These are phyloP conservation scores for Cytospora schulzeri DNA, from an alignment of 2,329 filamentous ascomycete species.

Conservation along the genomic window DNA sequence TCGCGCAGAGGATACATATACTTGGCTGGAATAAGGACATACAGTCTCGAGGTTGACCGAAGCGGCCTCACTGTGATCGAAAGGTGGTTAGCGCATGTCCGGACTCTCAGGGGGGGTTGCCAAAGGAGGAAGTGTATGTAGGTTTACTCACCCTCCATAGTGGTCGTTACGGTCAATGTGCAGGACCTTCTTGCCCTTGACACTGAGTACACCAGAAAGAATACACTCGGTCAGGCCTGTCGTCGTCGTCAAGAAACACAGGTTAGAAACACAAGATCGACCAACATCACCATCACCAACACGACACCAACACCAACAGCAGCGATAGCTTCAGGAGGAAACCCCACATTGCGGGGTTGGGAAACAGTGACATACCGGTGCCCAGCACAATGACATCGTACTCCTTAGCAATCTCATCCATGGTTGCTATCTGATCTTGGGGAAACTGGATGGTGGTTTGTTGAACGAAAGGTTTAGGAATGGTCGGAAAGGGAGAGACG, in stretches of 20 bases:
- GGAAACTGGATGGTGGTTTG: conserved; percentile 15
- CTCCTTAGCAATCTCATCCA: conserved; percentile 98
- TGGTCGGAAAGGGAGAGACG: conserved; percentile 14
- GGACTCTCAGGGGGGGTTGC: not conserved
- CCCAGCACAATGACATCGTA: conserved; percentile 99
- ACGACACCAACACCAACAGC: conserved; percentile 32
- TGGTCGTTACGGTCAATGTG: conserved; percentile 99
- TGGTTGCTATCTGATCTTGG: conserved; percentile 41
- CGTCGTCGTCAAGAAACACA: conserved; percentile 26
- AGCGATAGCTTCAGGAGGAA: conserved; percentile 28
- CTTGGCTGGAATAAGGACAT: conserved; percentile 38
- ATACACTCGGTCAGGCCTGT: conserved; percentile 97
- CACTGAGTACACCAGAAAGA: conserved; percentile 94
- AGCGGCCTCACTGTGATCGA: conserved; percentile 75
- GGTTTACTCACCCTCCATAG: conserved; percentile 82
- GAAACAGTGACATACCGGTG: conserved; percentile 69
- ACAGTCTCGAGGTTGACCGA: conserved; percentile 96
- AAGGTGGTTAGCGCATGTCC: conserved; percentile 14
- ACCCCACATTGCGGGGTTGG: conserved; percentile 34
- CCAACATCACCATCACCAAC: conserved; percentile 10
- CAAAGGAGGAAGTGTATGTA: conserved; percentile 1
- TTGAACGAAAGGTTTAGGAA: conserved; percentile 8
- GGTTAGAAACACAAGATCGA: conserved; percentile 24
- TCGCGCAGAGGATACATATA: conserved; percentile 22
- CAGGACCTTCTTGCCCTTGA: conserved; percentile 98